Percentiles rank a stretch among this genome's conserved stretches.
These are phyloP conservation scores for Gloeopeniophorella convolvens DNA, from an alignment of 768 basidiomycete species.

Conservation along the genomic window DNA sequence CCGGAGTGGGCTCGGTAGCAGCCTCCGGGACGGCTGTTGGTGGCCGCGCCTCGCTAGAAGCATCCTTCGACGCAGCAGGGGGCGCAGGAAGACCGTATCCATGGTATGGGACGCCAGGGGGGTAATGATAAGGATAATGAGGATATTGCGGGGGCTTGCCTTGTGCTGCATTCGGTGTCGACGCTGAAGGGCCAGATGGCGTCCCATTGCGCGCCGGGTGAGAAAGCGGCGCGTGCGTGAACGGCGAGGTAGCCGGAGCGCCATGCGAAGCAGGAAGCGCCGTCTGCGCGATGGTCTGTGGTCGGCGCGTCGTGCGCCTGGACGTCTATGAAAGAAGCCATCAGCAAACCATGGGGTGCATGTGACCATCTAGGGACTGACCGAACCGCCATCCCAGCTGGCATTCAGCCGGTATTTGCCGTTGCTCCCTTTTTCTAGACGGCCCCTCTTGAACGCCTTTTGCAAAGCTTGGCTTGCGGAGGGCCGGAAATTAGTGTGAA, in stretches of 20 bases:
- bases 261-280: constrained; percentile 16
- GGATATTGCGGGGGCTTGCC: constrained; percentile 32
- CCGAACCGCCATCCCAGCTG: constrained; percentile 76
- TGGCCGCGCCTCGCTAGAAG: not conserved
- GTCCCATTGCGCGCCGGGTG: constrained; percentile 14
- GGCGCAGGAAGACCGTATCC: constrained; percentile 23
- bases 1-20: not conserved
- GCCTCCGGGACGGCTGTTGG: not conserved
- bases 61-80: constrained; percentile 9
- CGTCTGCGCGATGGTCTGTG: constrained; percentile 46
- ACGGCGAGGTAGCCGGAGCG: constrained; percentile 6
- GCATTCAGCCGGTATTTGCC: constrained; percentile 74
- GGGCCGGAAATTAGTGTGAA: constrained; percentile 85
- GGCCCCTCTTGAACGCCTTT: constrained; percentile 76
- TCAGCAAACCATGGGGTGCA: not conserved
- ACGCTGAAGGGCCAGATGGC: constrained; percentile 28
- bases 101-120: constrained; percentile 27
- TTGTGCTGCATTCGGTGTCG: constrained; percentile 26
- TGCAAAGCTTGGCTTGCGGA: constrained; percentile 86
- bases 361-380: constrained; percentile 32
- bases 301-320: constrained; percentile 70
- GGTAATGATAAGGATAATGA: constrained; percentile 36
- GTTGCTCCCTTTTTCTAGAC: constrained; percentile 66
- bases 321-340: constrained; percentile 48
- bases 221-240: constrained; percentile 11